Base-by-base conservation (phyloP, 2,329 filamentous ascomycete species). In the Fusarium lateritium region DNA sequence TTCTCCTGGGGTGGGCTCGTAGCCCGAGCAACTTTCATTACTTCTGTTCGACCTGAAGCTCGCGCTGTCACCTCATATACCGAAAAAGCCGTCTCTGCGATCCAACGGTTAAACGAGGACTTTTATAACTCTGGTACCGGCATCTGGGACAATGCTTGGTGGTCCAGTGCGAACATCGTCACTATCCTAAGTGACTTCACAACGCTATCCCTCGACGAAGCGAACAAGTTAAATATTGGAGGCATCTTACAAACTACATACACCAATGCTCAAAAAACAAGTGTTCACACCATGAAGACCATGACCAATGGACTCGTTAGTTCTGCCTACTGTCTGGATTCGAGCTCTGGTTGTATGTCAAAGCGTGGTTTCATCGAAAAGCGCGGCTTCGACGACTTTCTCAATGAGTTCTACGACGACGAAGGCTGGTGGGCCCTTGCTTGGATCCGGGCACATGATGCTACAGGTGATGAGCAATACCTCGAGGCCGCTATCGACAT, bases 131-230 rank as follows among this genome's bases (percentile, higher is more conserved):
- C 78, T 4, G 73, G 75, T 7, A 88, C 83, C 2, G 91, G 91
- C 5, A 80, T 92, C 14, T 93, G 89, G 89, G 79, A 87, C 56
- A 85, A 85, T 0, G 84, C 85, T 9, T 94, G 91, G 91, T 94
- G 91, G 91, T 92, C 93, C 74, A 85, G 86, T 54, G 91, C 87
- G 44, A 93, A 92, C 74, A 84, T 84, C 59, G 80, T 93, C 62
- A 91, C 89, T 0, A 84, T 84, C 5, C 77, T 93, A 19, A 86
- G 84, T 52, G 88, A 92, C 74, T 86, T 85, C 74, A 78, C 82
- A 6, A 56, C 63, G 13, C 64, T 82, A 10, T 76, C 79, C 42
- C 69, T 75, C 1, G 62, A 71, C 9, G 74, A 76, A 28, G 79
- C 79, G 36, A 79, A 79, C 51, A 49, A 74, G 44, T 71, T 84